Evolutionary conservation across 1,139 yeast genomes (phyloP).

Genomic region (Geotrichum europaeum): DNA sequence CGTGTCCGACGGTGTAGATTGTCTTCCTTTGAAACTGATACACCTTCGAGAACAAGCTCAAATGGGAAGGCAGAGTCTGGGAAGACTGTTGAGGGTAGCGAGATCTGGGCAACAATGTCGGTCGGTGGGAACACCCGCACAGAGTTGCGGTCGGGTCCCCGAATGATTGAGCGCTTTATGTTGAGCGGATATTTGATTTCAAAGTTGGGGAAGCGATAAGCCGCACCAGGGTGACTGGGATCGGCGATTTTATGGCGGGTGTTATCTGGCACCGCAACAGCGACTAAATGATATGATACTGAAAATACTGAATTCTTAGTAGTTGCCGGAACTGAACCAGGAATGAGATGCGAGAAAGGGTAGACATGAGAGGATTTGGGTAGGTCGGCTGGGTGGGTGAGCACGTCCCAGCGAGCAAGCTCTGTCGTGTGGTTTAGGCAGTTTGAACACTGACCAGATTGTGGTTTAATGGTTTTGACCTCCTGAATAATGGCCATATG

Average conservation of each 20-base stretch:
- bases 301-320: slow-evolving; percentile 49
- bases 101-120: slow-evolving; percentile 77
- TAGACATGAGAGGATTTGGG: slow-evolving; percentile 68
- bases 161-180: slow-evolving; percentile 66
- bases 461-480: slow-evolving; percentile 33
- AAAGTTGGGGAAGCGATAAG: background rate
- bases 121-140: slow-evolving; percentile 94
- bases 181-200: slow-evolving; percentile 46
- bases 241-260: slow-evolving; percentile 3
- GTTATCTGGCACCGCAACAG: slow-evolving; percentile 46
- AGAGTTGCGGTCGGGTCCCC: slow-evolving; percentile 83
- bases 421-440: slow-evolving; percentile 53
- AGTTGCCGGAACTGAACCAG: slow-evolving; percentile 84
- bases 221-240: slow-evolving; percentile 12
- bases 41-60: slow-evolving; percentile 75
- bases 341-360: slow-evolving; percentile 91
- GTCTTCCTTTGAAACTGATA: slow-evolving; percentile 43
- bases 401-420: slow-evolving; percentile 84
- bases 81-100: slow-evolving; percentile 79
- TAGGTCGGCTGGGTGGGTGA: slow-evolving; percentile 51
- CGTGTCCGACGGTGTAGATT: slow-evolving; percentile 43
- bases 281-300: slow-evolving; percentile 69
- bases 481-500: slow-evolving; percentile 65
- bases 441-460: slow-evolving; percentile 1
- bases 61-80: slow-evolving; percentile 83